Evolutionary conservation across 2,329 filamentous ascomycete genomes (phyloP), one percentile per base, ranked within the genome.

Genomic region (Sporothrix mexicana): DNA sequence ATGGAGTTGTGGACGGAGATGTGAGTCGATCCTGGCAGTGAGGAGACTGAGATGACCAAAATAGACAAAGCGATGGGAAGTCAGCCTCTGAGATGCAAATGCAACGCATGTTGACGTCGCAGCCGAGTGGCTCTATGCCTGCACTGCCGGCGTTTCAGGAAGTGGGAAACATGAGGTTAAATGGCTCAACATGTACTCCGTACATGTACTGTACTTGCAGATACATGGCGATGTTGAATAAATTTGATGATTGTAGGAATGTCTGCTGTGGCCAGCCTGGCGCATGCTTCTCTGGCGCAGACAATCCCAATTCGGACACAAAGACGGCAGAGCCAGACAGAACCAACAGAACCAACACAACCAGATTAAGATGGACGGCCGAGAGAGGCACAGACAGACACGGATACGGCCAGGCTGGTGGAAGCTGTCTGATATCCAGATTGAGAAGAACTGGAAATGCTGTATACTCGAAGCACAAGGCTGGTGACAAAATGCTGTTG

Each of bases 101-200:
- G 30, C 30, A 36, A 36, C 30, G 30, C 30, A 36, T 23, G 23
- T 36, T 23, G 15, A 51, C 45, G 64, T 67, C 45, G 25, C 45
- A 51, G 64, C 25, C 47, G 47, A 68, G 25, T 53, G 47, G 47
- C 47, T 68, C 47, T 68, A 20, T 41, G 13, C 53, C 25, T 68
- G 64, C 64, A 51, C 64, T 68, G 25, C 36, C 59, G 25, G 64
- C 15, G 64, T 53, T 53, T 68, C 64, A 53, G 43, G 20, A 49
- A n/a, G 20, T 20, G 62, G 20, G 43, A 67, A 25, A 49, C 36
- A 43, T 43, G 41, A 67, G 41, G 9, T 25, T 23, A 67, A 25
- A 47, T 67, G 41, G 43, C 62, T 17, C 62, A 67, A 49, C 12
- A 67, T 49, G n/a, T 17, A 47, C 5, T 62, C n/a, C n/a, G n/a